Conservation (phyloP, 1,284 basidiomycete species). For the Vanrija pseudolonga region DNA sequence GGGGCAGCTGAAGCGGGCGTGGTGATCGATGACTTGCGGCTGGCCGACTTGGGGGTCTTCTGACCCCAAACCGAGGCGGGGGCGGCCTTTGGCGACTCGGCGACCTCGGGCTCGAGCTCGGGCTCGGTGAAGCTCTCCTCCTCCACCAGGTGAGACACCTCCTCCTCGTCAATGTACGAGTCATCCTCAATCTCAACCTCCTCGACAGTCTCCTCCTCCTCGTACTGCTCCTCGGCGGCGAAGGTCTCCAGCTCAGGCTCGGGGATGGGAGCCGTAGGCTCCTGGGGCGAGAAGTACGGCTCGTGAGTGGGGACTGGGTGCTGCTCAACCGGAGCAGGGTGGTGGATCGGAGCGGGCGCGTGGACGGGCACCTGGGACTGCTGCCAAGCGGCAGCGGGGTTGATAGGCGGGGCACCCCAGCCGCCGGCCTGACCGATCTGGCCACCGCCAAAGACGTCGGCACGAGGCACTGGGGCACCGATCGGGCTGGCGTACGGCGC, state of each 20-base stretch:
- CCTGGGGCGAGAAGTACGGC: conserved; percentile 22
- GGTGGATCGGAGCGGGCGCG: not conserved
- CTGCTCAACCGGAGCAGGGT: conserved; percentile 6
- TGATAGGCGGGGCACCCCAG: conserved; percentile 27
- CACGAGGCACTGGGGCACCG: conserved; percentile 17
- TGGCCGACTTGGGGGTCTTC: conserved; percentile 22
- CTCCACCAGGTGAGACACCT: not conserved
- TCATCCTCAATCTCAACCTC: too few relatives aligned
- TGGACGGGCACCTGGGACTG: conserved; percentile 13
- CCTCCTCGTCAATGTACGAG: too few relatives aligned
- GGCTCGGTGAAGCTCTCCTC: not conserved
- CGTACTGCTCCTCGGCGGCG: too few relatives aligned
- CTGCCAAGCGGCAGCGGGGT: conserved; percentile 11
- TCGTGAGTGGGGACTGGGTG: conserved; percentile 10
- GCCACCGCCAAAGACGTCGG: conserved; percentile 10
- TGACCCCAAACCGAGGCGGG: conserved; percentile 30
- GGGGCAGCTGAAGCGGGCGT: conserved; percentile 32
- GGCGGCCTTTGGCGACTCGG: conserved; percentile 12
- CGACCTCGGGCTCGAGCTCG: conserved; percentile 2
- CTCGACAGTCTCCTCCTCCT: conserved; percentile 1
- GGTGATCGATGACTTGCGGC: conserved; percentile 30
- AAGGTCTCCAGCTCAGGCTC: not conserved
- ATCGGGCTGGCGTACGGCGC: conserved; percentile 7
- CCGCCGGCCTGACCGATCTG: conserved; percentile 22
- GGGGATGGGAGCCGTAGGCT: conserved; percentile 3